Evolutionary conservation across 108 stramenopile genomes (phyloP).

Genomic region (Cylindrotheca fusiformis): DNA sequence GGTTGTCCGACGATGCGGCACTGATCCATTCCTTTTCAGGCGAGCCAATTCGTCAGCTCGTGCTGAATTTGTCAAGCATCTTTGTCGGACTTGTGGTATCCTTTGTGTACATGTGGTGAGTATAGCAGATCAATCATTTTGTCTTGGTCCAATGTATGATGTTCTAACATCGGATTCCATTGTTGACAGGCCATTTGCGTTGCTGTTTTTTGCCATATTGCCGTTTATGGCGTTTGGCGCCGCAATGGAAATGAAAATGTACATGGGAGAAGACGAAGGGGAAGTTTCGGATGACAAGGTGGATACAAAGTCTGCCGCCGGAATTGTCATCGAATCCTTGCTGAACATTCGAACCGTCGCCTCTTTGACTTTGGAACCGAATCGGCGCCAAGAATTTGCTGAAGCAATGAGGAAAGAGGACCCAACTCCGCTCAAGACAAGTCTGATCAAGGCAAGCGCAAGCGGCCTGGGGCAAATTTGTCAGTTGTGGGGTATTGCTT

Average conservation of each 20-base stretch:
- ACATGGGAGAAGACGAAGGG: slow-evolving; percentile 43
- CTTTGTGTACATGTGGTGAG: slow-evolving; percentile 76
- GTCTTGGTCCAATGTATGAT: neutral
- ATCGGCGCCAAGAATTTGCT: slow-evolving; percentile 24
- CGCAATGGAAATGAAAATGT: slow-evolving; percentile 54
- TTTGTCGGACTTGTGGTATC: slow-evolving; percentile 55
- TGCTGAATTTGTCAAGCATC: slow-evolving; percentile 45
- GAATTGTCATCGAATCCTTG: slow-evolving; percentile 57
- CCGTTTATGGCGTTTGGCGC: slow-evolving; percentile 62
- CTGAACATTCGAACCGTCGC: slow-evolving; percentile 68
- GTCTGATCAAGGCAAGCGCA: slow-evolving; percentile 31
- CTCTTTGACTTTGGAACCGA: slow-evolving; percentile 45
- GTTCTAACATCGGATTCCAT: no score
- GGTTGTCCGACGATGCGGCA: slow-evolving; percentile 62
- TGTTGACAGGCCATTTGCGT: slow-evolving; percentile 41
- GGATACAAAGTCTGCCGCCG: slow-evolving; percentile 39
- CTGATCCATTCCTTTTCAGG: slow-evolving; percentile 58
- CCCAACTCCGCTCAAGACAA: slow-evolving; percentile 21
- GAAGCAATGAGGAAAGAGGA: slow-evolving; percentile 30
- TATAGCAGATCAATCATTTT: no score
- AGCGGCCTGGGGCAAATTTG: slow-evolving; percentile 41
- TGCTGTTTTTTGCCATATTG: slow-evolving; percentile 40
- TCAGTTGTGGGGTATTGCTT: slow-evolving; percentile 51
- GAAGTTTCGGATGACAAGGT: slow-evolving; percentile 26
- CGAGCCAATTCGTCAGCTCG: slow-evolving; percentile 53